Evolutionary conservation across 331 rosid genomes (phyloP), one percentile per base, ranked within the genome.

Genomic region (Erythrophleum ivorense): DNA sequence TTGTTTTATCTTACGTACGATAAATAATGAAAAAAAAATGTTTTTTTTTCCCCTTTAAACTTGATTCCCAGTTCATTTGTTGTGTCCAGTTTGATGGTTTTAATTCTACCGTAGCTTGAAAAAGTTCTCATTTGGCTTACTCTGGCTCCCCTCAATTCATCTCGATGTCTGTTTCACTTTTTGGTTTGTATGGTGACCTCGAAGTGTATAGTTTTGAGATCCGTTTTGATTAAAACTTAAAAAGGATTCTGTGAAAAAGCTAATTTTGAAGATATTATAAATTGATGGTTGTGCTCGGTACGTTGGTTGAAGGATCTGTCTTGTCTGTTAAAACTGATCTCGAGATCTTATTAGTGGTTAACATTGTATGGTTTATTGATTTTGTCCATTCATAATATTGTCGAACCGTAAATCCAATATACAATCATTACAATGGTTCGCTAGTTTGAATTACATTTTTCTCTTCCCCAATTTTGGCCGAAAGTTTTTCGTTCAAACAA

Each of bases 221-320:
- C 63, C 1, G 50, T 4, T 38, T 84, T 68, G 74, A 36, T 36
- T 4, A 36, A 24, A 24, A 24, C 29, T 24, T 24, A n/a, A n/a
- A n/a, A n/a, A n/a, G n/a, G n/a, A 15, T 68, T 78, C 40, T 52
- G 54, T 1, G 19, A 50, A 60, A 55, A 40, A 55, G 62, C 59
- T 40, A 67, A 10, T 78, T 68, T 76, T 68, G 74, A 43, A 59
- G 45, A 68, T 38, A 58, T 57, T 58, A 12, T 78, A 68, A 80
- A 62, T 85, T 57, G 81, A 76, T 73, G 81, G 80, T 75, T 59
- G 19, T 31, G 71, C 75, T 63, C 24, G 53, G 71, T 58, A 2
- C 75, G 58, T 74, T 82, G 79, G 80, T 60, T 53, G 71, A 54
- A 80, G 74, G 54, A 78, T 82, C 82, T 82, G 76, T 82, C 84